Conservation (phyloP, 106 monocot genomes). For the Ottelia alismoides region DNA sequence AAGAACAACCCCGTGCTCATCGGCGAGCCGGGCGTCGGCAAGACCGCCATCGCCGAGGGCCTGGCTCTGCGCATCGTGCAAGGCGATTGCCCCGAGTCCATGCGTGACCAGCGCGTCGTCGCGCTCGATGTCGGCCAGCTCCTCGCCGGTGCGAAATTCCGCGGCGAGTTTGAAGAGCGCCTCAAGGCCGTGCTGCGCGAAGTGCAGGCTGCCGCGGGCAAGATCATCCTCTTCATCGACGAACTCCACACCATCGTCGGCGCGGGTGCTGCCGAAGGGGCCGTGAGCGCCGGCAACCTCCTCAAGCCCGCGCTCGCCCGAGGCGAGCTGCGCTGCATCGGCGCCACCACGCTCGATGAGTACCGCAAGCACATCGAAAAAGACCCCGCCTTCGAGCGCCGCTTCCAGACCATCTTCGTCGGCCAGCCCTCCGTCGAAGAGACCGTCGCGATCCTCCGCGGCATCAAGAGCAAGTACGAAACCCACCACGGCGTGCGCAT, state of each 20-base stretch:
- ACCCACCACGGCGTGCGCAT: neutral
- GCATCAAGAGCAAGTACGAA: neutral
- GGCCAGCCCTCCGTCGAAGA: neutral
- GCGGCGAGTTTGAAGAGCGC: conserved; percentile 40
- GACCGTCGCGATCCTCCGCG: neutral
- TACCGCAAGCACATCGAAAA: no score
- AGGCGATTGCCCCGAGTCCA: neutral
- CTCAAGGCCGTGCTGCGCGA: neutral
- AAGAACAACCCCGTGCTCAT: no score
- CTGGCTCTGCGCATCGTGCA: neutral
- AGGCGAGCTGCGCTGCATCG: no score
- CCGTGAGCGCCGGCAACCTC: neutral
- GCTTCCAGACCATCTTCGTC: neutral
- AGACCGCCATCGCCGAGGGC: conserved; percentile 1
- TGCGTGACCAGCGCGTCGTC: neutral
- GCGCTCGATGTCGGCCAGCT: conserved; percentile 10
- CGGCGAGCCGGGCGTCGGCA: no score
- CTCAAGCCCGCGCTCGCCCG: no score
- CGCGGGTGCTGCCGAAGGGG: conserved; percentile 9
- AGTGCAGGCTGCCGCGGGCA: neutral
- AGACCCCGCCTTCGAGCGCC: neutral
- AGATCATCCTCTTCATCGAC: conserved; percentile 35
- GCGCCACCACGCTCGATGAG: no score
- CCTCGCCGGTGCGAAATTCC: no score
- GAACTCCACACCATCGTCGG: conserved; percentile 54